Evolutionary conservation across 2,329 filamentous ascomycete species (phyloP).

Genomic region (Cordyceps fumosorosea): DNA sequence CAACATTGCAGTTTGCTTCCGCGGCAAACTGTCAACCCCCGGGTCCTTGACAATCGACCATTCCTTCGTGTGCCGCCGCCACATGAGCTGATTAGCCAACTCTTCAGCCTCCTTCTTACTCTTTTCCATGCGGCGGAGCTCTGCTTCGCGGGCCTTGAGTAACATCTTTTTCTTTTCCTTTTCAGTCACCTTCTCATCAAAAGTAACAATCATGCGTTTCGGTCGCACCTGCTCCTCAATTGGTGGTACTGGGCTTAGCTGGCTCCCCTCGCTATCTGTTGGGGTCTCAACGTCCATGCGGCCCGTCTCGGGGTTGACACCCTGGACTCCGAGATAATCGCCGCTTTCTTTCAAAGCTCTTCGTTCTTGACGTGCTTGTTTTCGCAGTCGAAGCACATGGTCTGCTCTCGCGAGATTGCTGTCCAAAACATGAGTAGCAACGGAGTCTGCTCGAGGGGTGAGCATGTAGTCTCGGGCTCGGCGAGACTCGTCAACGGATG

Average conservation of each 20-base stretch:
- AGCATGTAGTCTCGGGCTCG: not conserved
- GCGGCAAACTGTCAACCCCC: constrained; percentile 28
- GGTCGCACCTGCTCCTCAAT: constrained; percentile 27
- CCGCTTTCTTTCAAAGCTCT: constrained; percentile 45
- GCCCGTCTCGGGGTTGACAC: constrained; percentile 51
- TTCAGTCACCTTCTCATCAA: constrained; percentile 28
- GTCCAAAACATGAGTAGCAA: constrained; percentile 10
- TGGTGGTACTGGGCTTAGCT: constrained; percentile 16
- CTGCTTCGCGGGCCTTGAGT: constrained; percentile 25
- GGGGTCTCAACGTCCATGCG: constrained; percentile 45
- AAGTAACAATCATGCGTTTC: constrained; percentile 26
- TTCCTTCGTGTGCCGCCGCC: constrained; percentile 38
- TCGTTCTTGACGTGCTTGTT: constrained; percentile 29
- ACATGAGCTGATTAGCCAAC: constrained; percentile 30
- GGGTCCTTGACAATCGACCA: constrained; percentile 49
- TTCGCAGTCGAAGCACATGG: constrained; percentile 25
- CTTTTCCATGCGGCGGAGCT: constrained; percentile 36
- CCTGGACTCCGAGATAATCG: constrained; percentile 53
- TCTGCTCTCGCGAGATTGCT: constrained; percentile 15
- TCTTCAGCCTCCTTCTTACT: constrained; percentile 32
- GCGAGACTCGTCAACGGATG: not conserved
- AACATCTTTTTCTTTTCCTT: constrained; percentile 32
- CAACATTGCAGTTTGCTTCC: not conserved
- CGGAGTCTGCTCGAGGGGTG: not conserved
- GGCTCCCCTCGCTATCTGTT: constrained; percentile 39